Evolutionary conservation across 2,329 filamentous ascomycete genomes (phyloP).

Genomic region (Cytospora leucostoma): DNA sequence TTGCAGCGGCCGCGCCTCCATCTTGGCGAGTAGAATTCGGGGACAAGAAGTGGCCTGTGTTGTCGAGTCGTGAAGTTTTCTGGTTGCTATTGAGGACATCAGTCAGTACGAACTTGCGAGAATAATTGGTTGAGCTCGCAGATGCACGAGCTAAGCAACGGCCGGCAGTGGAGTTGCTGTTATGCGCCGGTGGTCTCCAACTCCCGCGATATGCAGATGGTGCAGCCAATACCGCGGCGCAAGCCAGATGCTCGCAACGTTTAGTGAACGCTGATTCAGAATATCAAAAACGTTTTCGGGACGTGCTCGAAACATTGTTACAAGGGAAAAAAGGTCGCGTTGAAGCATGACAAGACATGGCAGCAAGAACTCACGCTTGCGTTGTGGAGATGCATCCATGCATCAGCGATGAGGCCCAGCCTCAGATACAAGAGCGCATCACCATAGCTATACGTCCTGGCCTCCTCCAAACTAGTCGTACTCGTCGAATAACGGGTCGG

Average conservation of each 20-base stretch:
- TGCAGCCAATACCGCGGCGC: constrained; percentile 1
- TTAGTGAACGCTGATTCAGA: not conserved
- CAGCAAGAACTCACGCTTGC: constrained; percentile 36
- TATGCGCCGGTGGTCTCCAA: constrained; percentile 4
- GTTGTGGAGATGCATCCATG: constrained; percentile 41
- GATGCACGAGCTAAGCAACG: not conserved
- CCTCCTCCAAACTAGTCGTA: constrained; percentile 42
- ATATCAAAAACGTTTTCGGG: not conserved
- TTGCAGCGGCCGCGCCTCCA: constrained; percentile 31
- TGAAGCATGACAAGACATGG: not conserved
- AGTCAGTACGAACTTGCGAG: constrained; percentile 12
- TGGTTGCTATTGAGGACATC: not conserved
- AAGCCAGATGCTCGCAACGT: constrained; percentile 8
- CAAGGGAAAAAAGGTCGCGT: not conserved
- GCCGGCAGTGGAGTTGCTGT: not conserved
- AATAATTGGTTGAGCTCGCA: not conserved
- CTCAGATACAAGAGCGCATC: constrained; percentile 34
- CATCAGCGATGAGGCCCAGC: constrained; percentile 43
- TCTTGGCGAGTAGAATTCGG: constrained; percentile 35
- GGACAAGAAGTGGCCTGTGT: constrained; percentile 30
- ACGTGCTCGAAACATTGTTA: not conserved
- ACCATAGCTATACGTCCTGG: constrained; percentile 29
- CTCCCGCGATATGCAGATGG: constrained; percentile 1
- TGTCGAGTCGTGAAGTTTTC: constrained; percentile 2
- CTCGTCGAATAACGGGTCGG: constrained; percentile 38